Evolutionary conservation across 139 green algal species (phyloP).

Genomic region (Closterium sp.): DNA sequence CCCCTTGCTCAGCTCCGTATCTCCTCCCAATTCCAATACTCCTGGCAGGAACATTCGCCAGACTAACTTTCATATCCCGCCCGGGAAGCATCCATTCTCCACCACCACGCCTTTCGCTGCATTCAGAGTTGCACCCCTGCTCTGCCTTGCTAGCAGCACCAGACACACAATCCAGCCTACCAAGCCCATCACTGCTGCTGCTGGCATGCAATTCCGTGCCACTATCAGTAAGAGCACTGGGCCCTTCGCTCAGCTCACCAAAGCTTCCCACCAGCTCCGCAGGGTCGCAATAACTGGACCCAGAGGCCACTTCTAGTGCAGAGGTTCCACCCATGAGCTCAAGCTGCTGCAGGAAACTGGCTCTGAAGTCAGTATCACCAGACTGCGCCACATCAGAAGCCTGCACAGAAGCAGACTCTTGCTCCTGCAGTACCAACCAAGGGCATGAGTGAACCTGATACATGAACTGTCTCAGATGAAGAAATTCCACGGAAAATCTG

Average conservation of each 20-base stretch:
- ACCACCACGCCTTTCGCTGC: not conserved
- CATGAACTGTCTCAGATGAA: not conserved
- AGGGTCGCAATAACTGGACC: not conserved
- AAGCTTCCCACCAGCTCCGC: not conserved
- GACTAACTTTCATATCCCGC: not conserved
- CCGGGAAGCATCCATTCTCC: not conserved
- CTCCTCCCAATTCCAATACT: not conserved
- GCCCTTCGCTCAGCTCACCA: not conserved
- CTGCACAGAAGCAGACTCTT: not conserved
- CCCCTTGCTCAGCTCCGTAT: not conserved
- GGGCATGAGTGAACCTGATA: not conserved
- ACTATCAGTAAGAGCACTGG: not conserved
- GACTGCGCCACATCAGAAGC: not conserved
- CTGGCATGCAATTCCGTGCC: not conserved
- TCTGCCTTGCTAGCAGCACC: not conserved
- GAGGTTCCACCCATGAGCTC: not conserved
- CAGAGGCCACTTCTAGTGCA: not conserved
- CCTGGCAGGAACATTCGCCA: not conserved
- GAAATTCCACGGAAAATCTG: not conserved
- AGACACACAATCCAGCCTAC: not conserved
- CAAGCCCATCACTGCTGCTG: not conserved
- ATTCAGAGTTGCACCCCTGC: not conserved
- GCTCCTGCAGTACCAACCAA: not conserved
- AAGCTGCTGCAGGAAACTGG: not conserved
- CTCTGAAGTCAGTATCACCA: not conserved